Conservation (phyloP, 1,139 yeast species). For the Pichia terricola region DNA sequence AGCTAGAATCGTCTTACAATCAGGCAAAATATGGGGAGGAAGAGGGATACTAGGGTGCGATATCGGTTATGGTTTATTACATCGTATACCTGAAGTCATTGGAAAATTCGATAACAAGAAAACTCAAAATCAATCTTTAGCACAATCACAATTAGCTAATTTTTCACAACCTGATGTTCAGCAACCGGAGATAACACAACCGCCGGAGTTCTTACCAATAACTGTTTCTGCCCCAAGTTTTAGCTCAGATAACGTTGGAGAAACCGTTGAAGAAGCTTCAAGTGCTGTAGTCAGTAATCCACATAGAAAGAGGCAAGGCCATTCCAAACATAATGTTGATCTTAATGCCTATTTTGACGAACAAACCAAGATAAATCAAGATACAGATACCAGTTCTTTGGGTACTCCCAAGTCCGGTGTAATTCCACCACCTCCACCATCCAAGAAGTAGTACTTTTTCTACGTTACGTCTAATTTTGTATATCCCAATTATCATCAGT, state of each 20-base stretch:
- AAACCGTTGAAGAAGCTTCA: constrained; percentile 10
- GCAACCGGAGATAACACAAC: constrained; percentile 6
- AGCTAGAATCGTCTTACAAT: constrained; percentile 61
- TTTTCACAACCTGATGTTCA: not conserved
- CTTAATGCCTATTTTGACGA: constrained; percentile 10
- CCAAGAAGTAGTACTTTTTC: not conserved
- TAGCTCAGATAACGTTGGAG: constrained; percentile 2
- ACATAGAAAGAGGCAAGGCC: constrained; percentile 4
- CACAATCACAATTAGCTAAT: not conserved
- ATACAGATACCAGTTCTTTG: not conserved
- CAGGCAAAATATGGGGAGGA: constrained; percentile 43
- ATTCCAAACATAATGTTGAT: constrained; percentile 1
- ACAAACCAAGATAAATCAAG: constrained; percentile 7
- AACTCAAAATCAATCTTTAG: constrained; percentile 1
- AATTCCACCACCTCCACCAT: constrained; percentile 9
- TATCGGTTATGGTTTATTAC: constrained; percentile 86
- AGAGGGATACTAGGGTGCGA: constrained; percentile 86
- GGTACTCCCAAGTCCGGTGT: not conserved
- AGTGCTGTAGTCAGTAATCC: constrained; percentile 3
- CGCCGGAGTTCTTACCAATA: constrained; percentile 11
- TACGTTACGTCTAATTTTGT: too few relatives aligned
- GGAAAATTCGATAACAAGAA: constrained; percentile 29
- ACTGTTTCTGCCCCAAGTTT: constrained; percentile 8
- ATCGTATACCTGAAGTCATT: constrained; percentile 65
- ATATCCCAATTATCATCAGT: too few relatives aligned